Conservation (phyloP, 345 rosid genomes). For the Citrus cavaleriei region DNA sequence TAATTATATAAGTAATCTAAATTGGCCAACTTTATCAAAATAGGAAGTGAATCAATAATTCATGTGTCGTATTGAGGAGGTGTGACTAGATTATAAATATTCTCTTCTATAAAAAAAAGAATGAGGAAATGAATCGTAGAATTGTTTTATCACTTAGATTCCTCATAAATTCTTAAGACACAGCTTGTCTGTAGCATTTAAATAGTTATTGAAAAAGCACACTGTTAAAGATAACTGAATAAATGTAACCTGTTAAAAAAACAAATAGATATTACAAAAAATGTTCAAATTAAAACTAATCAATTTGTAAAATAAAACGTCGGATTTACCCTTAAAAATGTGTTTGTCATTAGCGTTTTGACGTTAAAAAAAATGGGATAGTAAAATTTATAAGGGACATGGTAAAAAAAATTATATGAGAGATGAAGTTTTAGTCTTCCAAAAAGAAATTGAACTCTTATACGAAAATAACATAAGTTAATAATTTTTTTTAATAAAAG, state of each 20-base stretch:
- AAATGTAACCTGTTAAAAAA: no score
- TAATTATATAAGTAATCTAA: constrained; percentile 1
- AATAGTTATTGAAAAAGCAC: background rate
- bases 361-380: no score
- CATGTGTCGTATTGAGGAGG: background rate
- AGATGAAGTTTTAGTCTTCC: no score
- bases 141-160: background rate
- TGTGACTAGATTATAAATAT: no score
- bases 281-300: background rate
- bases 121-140: no score
- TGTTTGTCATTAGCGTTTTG: no score
- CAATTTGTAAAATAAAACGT: background rate
- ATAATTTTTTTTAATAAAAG: background rate
- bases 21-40: constrained; percentile 10
- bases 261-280: no score
- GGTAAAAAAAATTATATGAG: no score
- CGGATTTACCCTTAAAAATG: background rate
- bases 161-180: background rate
- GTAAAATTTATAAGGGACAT: no score
- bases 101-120: no score
- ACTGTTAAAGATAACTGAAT: no score
- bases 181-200: background rate
- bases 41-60: constrained; percentile 14
- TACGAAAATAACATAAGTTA: constrained; percentile 9
- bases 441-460: no score